A percentile compares a stretch with the other conserved stretches of the same genome.
Conservation (phyloP, 2,329 filamentous ascomycete species). For the Pseudogymnoascus sp. region DNA sequence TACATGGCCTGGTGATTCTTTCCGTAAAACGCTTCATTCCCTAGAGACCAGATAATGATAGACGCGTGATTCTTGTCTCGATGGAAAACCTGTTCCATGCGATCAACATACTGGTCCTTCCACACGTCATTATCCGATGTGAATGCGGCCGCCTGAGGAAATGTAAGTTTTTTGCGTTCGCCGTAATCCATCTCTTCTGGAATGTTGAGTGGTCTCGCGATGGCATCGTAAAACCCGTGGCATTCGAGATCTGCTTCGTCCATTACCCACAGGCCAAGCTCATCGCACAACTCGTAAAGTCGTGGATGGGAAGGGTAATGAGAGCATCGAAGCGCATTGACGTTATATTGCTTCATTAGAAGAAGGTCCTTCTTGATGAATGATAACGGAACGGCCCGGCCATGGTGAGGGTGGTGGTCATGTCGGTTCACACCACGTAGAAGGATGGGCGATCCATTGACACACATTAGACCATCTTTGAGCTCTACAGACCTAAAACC, state of each 20-base stretch:
- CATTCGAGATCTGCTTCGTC: slow-evolving; percentile 46
- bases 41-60: slow-evolving; percentile 66
- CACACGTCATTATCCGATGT: slow-evolving; percentile 54
- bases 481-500: slow-evolving; percentile 60
- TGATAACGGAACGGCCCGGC: slow-evolving; percentile 43
- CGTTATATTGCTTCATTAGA: slow-evolving; percentile 62
- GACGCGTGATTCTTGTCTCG: slow-evolving; percentile 64
- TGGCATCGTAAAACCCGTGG: slow-evolving; percentile 37
- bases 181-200: slow-evolving; percentile 51
- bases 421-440: slow-evolving; percentile 61
- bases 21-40: slow-evolving; percentile 67
- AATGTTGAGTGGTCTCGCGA: slow-evolving; percentile 42
- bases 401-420: slow-evolving; percentile 56
- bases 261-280: slow-evolving; percentile 57
- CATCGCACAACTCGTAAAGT: slow-evolving; percentile 53
- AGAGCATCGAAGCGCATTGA: slow-evolving; percentile 61
- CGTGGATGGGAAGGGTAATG: slow-evolving; percentile 59
- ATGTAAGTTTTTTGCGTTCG: slow-evolving; percentile 50
- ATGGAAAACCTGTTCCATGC: slow-evolving; percentile 54
- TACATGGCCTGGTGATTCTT: slow-evolving; percentile 62
- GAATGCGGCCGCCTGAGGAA: slow-evolving; percentile 46
- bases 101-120: slow-evolving; percentile 59
- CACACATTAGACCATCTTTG: slow-evolving; percentile 49
- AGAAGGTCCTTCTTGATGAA: slow-evolving; percentile 54
- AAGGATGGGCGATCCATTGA: slow-evolving; percentile 54